phyloP scores from a whole-genome alignment of 2,329 filamentous ascomycete species.

The Pseudocercospora vitis region DNA sequence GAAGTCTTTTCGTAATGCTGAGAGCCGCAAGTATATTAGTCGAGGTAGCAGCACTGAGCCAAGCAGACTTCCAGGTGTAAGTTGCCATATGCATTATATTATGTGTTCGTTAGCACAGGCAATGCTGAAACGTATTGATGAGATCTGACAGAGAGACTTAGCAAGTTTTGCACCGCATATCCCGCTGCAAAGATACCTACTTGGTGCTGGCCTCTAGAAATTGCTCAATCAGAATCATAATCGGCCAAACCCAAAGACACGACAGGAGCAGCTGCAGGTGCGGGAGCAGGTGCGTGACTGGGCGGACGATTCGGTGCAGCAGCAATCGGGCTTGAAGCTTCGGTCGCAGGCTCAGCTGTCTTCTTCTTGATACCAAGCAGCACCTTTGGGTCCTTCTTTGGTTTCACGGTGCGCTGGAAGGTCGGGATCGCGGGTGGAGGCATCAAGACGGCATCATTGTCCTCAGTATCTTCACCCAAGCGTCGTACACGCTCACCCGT shows the following conservation, averaged over 20 bases:
- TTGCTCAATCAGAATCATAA: conserved; percentile 4
- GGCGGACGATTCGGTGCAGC: not conserved
- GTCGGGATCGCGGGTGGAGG: conserved; percentile 59
- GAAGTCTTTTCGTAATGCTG: no score
- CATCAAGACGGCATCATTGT: conserved; percentile 38
- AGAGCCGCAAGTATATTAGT: no score
- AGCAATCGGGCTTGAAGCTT: not conserved
- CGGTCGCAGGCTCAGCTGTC: conserved; percentile 37
- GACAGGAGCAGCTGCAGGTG: conserved; percentile 3
- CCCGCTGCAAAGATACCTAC: conserved; percentile 2
- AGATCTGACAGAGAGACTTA: not conserved
- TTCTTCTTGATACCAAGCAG: conserved; percentile 88
- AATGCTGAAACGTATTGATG: no score
- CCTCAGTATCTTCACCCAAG: conserved; percentile 49
- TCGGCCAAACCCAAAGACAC: conserved; percentile 1
- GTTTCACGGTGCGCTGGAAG: conserved; percentile 76
- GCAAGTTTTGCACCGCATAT: not conserved
- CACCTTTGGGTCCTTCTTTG: conserved; percentile 79
- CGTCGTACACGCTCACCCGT: conserved; percentile 56
- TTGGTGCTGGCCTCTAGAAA: not conserved
- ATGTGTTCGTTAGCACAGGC: no score
- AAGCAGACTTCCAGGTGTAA: no score
- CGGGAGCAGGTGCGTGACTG: no score
- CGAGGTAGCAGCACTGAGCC: no score
- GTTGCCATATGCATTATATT: not conserved